Evolutionary conservation across 345 rosid species (phyloP).

Genomic region (Lumnitzera racemosa): DNA sequence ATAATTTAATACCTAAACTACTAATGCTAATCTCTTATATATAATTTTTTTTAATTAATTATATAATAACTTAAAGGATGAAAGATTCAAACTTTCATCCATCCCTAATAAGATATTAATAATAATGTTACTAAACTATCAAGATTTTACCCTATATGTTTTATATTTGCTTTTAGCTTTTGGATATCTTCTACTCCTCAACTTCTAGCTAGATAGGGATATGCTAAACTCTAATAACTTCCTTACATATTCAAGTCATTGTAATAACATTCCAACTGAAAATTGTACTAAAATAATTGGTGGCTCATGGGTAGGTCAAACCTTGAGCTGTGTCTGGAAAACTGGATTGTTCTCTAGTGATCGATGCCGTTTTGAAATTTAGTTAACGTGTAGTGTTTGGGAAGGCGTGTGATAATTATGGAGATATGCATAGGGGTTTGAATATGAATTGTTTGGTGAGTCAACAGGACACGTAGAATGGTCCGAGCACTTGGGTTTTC

Average conservation of each 20-base stretch:
- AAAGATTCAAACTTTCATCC: too few relatives aligned
- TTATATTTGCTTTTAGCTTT: neutral
- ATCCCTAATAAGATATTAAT: too few relatives aligned
- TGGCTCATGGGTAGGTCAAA: conserved; percentile 14
- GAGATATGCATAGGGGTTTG: neutral
- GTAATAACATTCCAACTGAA: neutral
- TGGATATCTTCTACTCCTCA: conserved; percentile 56
- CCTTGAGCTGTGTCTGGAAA: neutral
- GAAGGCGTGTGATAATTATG: neutral
- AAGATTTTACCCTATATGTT: too few relatives aligned
- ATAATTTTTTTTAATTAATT: too few relatives aligned
- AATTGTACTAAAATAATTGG: neutral
- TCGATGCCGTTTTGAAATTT: conserved; percentile 13
- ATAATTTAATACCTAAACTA: too few relatives aligned
- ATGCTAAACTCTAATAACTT: neutral
- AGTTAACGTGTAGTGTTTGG: conserved; percentile 27
- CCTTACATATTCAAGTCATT: neutral
- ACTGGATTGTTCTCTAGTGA: conserved; percentile 9
- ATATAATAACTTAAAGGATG: too few relatives aligned
- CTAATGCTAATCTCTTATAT: too few relatives aligned
- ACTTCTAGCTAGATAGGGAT: conserved; percentile 1
- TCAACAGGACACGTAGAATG: conserved; percentile 25
- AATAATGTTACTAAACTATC: too few relatives aligned
- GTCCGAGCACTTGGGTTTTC: neutral
- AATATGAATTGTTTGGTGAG: conserved; percentile 14